Conservation (phyloP, 1,284 basidiomycete genomes). For the Mycena citricolor region DNA sequence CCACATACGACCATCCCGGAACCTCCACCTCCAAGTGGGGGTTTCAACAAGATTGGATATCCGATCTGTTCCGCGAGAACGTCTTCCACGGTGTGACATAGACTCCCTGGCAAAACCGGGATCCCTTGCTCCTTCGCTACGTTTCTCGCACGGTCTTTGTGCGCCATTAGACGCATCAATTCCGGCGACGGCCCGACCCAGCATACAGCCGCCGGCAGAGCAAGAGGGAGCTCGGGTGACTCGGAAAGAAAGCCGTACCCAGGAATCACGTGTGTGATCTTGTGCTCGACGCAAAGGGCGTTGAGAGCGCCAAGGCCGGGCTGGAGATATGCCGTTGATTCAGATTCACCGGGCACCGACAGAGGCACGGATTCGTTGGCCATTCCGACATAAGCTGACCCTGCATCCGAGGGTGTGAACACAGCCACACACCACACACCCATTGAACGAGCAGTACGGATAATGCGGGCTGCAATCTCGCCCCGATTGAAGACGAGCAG, state of each 20-base stretch:
- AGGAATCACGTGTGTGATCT: constrained; percentile 59
- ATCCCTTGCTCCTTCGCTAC: constrained; percentile 50
- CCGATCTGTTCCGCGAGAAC: constrained; percentile 42
- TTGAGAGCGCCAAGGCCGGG: constrained; percentile 34
- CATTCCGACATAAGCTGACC: constrained; percentile 52
- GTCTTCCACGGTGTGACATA: constrained; percentile 43
- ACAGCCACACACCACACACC: constrained; percentile 50
- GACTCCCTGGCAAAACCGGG: constrained; percentile 58
- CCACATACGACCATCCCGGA: constrained; percentile 66
- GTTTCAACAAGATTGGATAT: constrained; percentile 69
- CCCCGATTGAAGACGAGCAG: constrained; percentile 44
- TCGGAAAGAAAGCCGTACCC: constrained; percentile 73
- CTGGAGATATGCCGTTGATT: constrained; percentile 46
- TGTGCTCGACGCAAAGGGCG: constrained; percentile 42
- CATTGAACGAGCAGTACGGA: constrained; percentile 51
- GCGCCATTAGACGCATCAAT: constrained; percentile 56
- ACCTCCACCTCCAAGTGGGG: constrained; percentile 71
- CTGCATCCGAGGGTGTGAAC: constrained; percentile 54
- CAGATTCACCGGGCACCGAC: constrained; percentile 25
- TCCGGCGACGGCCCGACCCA: constrained; percentile 62
- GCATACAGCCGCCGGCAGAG: constrained; percentile 47
- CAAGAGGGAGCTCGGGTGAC: constrained; percentile 55
- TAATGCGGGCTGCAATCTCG: constrained; percentile 53
- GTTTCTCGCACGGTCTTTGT: constrained; percentile 61
- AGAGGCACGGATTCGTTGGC: constrained; percentile 46